Evolutionary conservation across 768 basidiomycete genomes (phyloP), one percentile per base, ranked within the genome.

Genomic region (Kwoniella mangroviensis): DNA sequence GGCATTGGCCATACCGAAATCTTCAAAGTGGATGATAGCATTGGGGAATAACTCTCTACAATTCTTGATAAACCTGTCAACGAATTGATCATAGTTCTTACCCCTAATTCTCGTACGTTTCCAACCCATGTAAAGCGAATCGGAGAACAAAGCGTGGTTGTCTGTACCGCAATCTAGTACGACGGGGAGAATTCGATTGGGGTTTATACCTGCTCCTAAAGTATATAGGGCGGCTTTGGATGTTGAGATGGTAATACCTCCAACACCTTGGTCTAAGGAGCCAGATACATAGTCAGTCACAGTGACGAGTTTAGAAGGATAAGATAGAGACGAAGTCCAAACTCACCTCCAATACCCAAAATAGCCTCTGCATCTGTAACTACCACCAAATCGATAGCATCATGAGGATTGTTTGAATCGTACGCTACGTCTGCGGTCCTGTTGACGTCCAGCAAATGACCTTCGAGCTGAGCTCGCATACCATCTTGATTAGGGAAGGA

Each of bases 281-380:
- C 1, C 5, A 54, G 2, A 63, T 64, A 49, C 54, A 41, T 24
- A 56, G 11, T 55, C 15, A n/a, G 19, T 43, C 15, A 57, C 9
- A 22, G 24, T 17, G 21, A 61, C 61, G 22, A 58, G 42, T 52
- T 0, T 17, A 24, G 54, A 52, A 34, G 34, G 4, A 21, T n/a
- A 55, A 55, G 24, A 24, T 55, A n/a, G 2, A 55, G 12, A 55
- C n/a, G 26, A 40, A 26, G 21, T 15, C 43, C 45, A 34, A 22
- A 70, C 81, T 67, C 60, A 81, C 78, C 77, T 57, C 89, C 89
- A 67, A 90, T 89, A 17, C 93, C 93, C 11, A 95, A 84, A 68
- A 94, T 94, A 0, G 91, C 91, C 75, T 93, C 92, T 4, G 90
- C 88, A 79, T 95, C 93, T 0, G 92, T 91, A 65, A 90, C 90